Conservation (phyloP, 331 rosid genomes). For the Saraca asoca region DNA sequence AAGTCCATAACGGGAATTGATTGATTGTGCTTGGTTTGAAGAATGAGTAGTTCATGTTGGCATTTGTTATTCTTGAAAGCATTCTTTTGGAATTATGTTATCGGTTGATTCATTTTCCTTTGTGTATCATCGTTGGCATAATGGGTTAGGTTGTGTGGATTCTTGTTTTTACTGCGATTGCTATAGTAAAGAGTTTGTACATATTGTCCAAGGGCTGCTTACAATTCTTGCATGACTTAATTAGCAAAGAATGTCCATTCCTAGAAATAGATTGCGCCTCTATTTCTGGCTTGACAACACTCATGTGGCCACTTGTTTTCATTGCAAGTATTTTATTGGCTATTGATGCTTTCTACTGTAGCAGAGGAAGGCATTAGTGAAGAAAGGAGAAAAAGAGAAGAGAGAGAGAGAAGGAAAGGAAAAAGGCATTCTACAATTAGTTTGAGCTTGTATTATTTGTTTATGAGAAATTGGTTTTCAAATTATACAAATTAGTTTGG, state of each 20-base stretch:
- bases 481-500: too few species aligned
- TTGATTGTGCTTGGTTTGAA: too few species aligned
- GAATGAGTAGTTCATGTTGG: too few species aligned
- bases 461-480: too few species aligned
- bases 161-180: conserved; percentile 73
- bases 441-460: too few species aligned
- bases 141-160: conserved; percentile 62
- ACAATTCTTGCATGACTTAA: conserved; percentile 70
- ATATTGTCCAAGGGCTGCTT: conserved; percentile 85
- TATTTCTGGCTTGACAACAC: conserved; percentile 61
- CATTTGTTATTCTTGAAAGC: neutral
- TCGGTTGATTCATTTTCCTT: conserved; percentile 81
- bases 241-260: conserved; percentile 71
- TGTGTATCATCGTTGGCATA: conserved; percentile 48
- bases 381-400: too few species aligned
- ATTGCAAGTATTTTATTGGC: conserved; percentile 65
- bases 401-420: too few species aligned
- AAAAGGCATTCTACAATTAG: too few species aligned
- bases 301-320: conserved; percentile 85
- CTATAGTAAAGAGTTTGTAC: conserved; percentile 75
- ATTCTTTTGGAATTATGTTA: conserved; percentile 2
- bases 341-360: conserved; percentile 62
- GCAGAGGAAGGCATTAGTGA: too few species aligned
- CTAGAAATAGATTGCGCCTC: conserved; percentile 65
- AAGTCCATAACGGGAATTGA: too few species aligned